Conservation (phyloP, 1,139 yeast species). For the Protomyces inouyei region DNA sequence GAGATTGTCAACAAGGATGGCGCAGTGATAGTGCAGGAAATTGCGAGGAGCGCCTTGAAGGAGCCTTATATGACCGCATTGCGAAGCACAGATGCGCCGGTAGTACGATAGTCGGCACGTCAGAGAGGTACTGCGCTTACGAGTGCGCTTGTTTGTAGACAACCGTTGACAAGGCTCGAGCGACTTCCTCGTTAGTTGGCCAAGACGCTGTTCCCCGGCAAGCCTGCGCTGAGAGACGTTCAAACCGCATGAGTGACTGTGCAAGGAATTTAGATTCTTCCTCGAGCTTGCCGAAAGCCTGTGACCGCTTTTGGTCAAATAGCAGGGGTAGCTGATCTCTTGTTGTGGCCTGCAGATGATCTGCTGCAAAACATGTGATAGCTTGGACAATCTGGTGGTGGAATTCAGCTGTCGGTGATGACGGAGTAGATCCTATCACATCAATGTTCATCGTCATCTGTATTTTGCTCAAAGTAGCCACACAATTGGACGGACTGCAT, state of each 20-base stretch:
- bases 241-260: not conserved
- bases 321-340: not conserved
- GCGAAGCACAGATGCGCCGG: not conserved
- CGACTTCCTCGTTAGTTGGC: not conserved
- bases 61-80: not conserved
- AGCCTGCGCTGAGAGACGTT: not conserved
- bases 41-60: slow-evolving; percentile 30
- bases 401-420: no score
- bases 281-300: not conserved
- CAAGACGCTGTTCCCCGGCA: not conserved
- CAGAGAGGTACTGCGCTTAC: not conserved
- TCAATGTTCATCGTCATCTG: no score
- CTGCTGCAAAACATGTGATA: not conserved
- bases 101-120: not conserved
- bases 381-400: not conserved
- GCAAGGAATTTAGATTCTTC: not conserved
- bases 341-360: not conserved
- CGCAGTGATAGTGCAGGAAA: slow-evolving; percentile 32
- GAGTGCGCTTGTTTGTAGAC: not conserved
- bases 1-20: slow-evolving; percentile 26
- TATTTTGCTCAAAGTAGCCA: no score
- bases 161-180: not conserved
- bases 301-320: not conserved
- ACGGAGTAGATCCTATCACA: no score
- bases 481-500: no score